Evolutionary conservation across 176 grass and related monocot genomes (phyloP).

Genomic region (Aegilops speltoides): DNA sequence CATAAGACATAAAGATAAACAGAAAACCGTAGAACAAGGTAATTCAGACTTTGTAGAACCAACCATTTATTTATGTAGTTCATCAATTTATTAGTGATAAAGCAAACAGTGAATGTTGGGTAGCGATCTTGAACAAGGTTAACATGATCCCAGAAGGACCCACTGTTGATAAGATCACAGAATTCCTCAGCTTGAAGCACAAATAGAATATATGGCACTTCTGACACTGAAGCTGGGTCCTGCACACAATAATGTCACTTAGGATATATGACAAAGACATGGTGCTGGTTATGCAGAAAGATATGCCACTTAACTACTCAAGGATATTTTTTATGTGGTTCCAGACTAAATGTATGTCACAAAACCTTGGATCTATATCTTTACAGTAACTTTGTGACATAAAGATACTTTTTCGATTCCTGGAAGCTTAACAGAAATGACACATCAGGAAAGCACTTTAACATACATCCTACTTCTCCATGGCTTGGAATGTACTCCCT

Average conservation of each 20-base stretch:
- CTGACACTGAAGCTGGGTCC: constrained; percentile 30
- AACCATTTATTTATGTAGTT: constrained; percentile 80
- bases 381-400: neutral
- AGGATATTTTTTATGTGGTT: neutral
- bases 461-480: neutral
- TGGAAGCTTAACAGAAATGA: neutral
- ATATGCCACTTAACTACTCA: neutral
- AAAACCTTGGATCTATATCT: neutral
- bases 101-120: constrained; percentile 72
- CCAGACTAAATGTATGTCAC: neutral
- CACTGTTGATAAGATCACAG: constrained; percentile 55
- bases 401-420: neutral
- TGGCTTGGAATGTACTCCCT: neutral
- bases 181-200: constrained; percentile 89
- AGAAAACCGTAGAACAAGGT: neutral
- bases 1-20: neutral
- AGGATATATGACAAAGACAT: neutral
- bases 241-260: constrained; percentile 28
- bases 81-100: constrained; percentile 71
- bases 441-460: neutral
- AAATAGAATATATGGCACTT: constrained; percentile 69
- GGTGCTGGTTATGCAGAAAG: constrained; percentile 17
- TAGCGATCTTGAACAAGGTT: constrained; percentile 42
- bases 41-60: constrained; percentile 18
- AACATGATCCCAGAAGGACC: constrained; percentile 46